Evolutionary conservation across 1,284 basidiomycete species (phyloP).

Genomic region (Sphaerobolus stellatus): DNA sequence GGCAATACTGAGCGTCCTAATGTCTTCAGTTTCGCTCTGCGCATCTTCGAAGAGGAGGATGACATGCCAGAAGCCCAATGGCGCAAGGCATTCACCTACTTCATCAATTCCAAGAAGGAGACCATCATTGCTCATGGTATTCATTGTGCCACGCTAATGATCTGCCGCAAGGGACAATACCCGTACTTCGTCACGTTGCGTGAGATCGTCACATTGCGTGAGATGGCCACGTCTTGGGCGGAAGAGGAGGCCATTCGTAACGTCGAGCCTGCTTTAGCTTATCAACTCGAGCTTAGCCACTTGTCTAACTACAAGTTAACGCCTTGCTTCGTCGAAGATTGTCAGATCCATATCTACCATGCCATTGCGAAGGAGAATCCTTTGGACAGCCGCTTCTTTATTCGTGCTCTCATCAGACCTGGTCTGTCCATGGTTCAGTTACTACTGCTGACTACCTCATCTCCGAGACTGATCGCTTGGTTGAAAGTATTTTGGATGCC

Average conservation of each 20-base stretch:
- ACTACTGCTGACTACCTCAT: slow-evolving; percentile 95
- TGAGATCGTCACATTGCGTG: no score
- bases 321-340: slow-evolving; percentile 90
- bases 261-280: slow-evolving; percentile 97
- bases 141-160: slow-evolving; percentile 88
- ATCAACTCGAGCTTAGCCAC: slow-evolving; percentile 96
- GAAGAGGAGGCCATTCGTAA: slow-evolving; percentile 98
- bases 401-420: slow-evolving; percentile 94
- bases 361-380: slow-evolving; percentile 95
- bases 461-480: slow-evolving; percentile 95
- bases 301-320: slow-evolving; percentile 96
- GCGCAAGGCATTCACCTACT: slow-evolving; percentile 70
- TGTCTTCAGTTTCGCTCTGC: slow-evolving; percentile 91
- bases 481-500: slow-evolving; percentile 92
- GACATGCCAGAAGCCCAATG: slow-evolving; percentile 79
- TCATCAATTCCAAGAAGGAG: slow-evolving; percentile 71
- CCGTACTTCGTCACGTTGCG: slow-evolving; percentile 96
- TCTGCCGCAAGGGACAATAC: slow-evolving; percentile 90
- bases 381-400: slow-evolving; percentile 96
- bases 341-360: slow-evolving; percentile 97
- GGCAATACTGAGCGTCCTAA: slow-evolving; percentile 80
- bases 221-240: slow-evolving; percentile 74
- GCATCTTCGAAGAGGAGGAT: slow-evolving; percentile 76
- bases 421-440: slow-evolving; percentile 88
- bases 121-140: slow-evolving; percentile 77